Evolutionary conservation across 257 asterid species (phyloP), one percentile per base, ranked within the genome.

Genomic region (Cruciata laevipes): DNA sequence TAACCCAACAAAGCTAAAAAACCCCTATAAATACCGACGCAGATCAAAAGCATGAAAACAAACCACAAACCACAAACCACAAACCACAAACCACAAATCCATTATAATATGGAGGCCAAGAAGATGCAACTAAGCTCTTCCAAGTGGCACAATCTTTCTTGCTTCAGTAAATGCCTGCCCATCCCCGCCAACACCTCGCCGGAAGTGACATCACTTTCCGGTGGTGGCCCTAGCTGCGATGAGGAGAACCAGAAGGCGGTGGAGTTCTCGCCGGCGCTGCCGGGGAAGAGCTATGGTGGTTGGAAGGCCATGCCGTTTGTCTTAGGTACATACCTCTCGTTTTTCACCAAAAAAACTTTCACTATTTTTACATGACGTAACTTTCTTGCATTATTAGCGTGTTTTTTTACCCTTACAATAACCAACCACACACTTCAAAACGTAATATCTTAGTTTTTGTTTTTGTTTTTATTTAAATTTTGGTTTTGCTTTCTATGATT

Each of bases 261-360:
- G n/a, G n/a, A n/a, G 49, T 65, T 68, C 0, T 52, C 71, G 9
- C 32, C 18, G n/a, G n/a, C n/a, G n/a, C n/a, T n/a, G 59, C 42
- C 16, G 65, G 44, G 65, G 38, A 74, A 60, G 72, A 47, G 55
- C 20, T 75, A 75, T 11, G 91, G 94, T 37, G 95, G 96, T 33
- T 87, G 95, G 95, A 90, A 75, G 63, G 81, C 94, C 78, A 87
- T 90, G 86, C 87, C 95, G 17, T 87, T 74, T 21, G 73, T 90
- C 59, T 76, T 90, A 68, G 95, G 95, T 90, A 18, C 27, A 17
- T 42, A 18, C 27, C 51, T 42, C 51, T 42, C 18, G 1, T 13
- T 47, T 49, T 49, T 18, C 20, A 49, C 20, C 13, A 13, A 17
- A 4, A 42, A 42, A 42, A 42, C 51, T 42, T 42, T 42, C 56